Percentiles rank a stretch among this genome's conserved stretches.
phyloP scores from a whole-genome alignment of 202 grass and related monocot genomes.

The Setaria viridis region DNA sequence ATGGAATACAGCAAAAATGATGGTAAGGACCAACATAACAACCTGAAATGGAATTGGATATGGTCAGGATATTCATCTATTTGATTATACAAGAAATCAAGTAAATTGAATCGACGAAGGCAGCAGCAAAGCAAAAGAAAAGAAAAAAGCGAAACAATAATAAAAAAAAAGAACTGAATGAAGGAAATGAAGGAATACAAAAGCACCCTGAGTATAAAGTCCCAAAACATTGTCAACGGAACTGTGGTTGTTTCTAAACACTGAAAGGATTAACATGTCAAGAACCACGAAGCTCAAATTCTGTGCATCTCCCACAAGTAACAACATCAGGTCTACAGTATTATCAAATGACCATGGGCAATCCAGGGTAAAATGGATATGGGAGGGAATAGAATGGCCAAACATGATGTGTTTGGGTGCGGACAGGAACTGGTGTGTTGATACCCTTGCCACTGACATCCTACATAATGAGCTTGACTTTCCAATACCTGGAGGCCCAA shows the following conservation, averaged over 20 bases:
- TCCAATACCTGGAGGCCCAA: neutral
- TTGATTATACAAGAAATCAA: neutral
- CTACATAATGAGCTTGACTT: neutral
- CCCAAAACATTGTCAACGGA: neutral
- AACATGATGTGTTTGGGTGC: neutral
- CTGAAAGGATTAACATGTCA: neutral
- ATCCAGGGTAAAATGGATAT: neutral
- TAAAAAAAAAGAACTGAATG: neutral
- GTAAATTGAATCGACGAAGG: neutral
- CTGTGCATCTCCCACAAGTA: neutral
- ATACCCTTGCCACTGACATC: neutral
- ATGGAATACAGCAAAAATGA: conserved; percentile 86
- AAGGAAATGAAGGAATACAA: neutral
- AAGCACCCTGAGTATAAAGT: neutral
- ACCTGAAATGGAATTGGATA: conserved; percentile 52
- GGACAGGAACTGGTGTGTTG: neutral
- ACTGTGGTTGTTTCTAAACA: neutral
- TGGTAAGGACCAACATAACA: conserved; percentile 69
- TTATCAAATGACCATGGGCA: neutral
- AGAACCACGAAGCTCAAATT: neutral
- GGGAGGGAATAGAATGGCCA: neutral
- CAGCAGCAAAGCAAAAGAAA: neutral
- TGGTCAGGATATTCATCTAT: conserved; percentile 11
- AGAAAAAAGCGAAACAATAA: neutral
- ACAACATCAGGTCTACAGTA: neutral